Conservation (phyloP, 805 yeast species). For the Monosporozyma siamensis region DNA sequence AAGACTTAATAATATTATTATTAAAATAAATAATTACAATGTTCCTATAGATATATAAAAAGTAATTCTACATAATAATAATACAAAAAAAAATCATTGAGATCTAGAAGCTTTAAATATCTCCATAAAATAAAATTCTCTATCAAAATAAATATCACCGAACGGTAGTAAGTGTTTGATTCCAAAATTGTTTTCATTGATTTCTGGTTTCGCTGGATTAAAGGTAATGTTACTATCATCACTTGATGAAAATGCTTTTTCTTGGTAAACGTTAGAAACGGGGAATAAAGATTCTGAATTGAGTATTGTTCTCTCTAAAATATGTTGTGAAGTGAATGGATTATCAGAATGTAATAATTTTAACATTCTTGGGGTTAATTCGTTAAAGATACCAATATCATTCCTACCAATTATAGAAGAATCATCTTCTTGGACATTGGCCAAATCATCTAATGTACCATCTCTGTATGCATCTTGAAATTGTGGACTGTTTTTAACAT, state of each 20-base stretch:
- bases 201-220: background rate
- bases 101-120: slow-evolving; percentile 1
- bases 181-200: background rate
- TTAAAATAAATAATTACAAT: no score
- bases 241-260: background rate
- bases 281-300: background rate
- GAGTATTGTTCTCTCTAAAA: background rate
- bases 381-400: slow-evolving; percentile 7
- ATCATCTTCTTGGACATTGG: background rate
- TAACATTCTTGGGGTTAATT: slow-evolving; percentile 7
- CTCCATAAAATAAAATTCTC: slow-evolving; percentile 41
- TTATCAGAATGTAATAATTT: slow-evolving; percentile 6
- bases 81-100: background rate
- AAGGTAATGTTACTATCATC: background rate
- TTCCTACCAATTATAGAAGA: background rate
- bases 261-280: background rate
- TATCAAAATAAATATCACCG: slow-evolving; percentile 39
- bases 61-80: no score
- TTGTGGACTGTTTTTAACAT: slow-evolving; percentile 1
- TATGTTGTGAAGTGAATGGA: slow-evolving; percentile 2
- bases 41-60: no score
- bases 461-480: background rate
- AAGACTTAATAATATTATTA: no score
- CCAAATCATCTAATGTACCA: background rate
- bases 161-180: slow-evolving; percentile 43